Base-by-base conservation (phyloP, 768 basidiomycete species). In the Leccinum subgranulosum region DNA sequence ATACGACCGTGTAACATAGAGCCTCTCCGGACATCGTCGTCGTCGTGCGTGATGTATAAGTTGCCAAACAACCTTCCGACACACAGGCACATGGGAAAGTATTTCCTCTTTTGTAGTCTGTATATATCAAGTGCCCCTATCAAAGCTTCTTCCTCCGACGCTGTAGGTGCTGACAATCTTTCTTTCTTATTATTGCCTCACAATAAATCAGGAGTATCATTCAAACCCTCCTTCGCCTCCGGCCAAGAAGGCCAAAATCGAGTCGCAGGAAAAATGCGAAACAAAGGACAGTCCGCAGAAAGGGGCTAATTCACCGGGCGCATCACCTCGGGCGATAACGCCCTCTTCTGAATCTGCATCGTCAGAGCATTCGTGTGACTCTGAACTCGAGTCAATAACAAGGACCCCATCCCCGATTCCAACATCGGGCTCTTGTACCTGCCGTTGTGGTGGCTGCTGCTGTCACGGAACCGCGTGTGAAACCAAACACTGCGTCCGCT, bases 1-100 rank as follows among this genome's bases (percentile, higher is more conserved):
- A 84, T 49, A 93, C 82, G 60, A 92, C 76, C 9, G 91, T 93
- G 69, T 92, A 90, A 69, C 89, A 92, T 67, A 84, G 75, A 53
- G 83, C 71, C 63, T 91, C 90, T 62, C 80, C 63, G n/a, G 68
- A 60, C 69, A 71, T 71, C 33, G 57, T 70, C 23, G 60, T 53
- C 34, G 59, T 45, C 45, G 41, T 19, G 50, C 58, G 21, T 50
- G 56, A 64, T 50, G 49, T 49, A 36, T 53, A 33, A 3, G 5
- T 27, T 15, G 33, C 33, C 17, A 53, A 54, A 53, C 23, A 17
- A 47, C 47, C 6, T 59, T 9, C 14, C 5, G 25, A 25, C 14
- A 17, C 43, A 39, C 7, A 46, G 7, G 48, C 48, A 12, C 1
- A 49, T 53, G 64, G 33, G 64, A 63, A 60, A 9, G 10, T 11